Base-by-base conservation (phyloP, 192 early-diverging fungal genomes). In the Kickxella alabastrina region DNA sequence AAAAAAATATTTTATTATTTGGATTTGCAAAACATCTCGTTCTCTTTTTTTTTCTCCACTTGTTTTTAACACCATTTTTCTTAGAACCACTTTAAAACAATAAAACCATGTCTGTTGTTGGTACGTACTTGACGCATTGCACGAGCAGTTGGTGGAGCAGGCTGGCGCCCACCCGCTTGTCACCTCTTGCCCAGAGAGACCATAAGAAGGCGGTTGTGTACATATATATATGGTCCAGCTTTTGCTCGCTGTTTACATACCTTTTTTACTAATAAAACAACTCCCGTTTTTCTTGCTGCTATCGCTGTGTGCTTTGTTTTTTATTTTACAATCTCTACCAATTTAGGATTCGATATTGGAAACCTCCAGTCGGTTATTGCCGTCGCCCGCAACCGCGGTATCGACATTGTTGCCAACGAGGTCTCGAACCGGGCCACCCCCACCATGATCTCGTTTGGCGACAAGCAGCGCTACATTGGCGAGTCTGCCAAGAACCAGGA, bases 401-500 rank as follows among this genome's bases (percentile, higher is more conserved):
- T 98, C 75, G 95, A 98, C 67, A 90, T 98, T 48, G 90, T 98
- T 59, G 80, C 80, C 54, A 98, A 98, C 72, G 95, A 98, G 80
- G 92, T 92, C 35, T 94, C 92, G 31, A 95, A 96, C 83, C 82
- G 95, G 52, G 85, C 90, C 32, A 98, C 95, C 14, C 95, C 89
- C 81, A 88, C 92, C 14, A 80, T 96, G 64, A 88, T 95, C 6
- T 96, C 93, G 10, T 95, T 98, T 70, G 92, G 92, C 46, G 78
- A 75, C 63, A 98, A 98, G 82, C 91, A 94, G 76, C 85, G 95
- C 68, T 95, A 83, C 68, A 80, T 98, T 39, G 95, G 95, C 54
- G 95, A 98, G 79, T 71, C 86, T 39, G 95, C 93, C 23, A 96
- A 96, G 78, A 95, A 86, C 27, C 85, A 87, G 71, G 93, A 98